Evolutionary conservation across 1,139 yeast genomes (phyloP), one percentile per base, ranked within the genome.

Genomic region (Blastobotrys capitulatus): DNA sequence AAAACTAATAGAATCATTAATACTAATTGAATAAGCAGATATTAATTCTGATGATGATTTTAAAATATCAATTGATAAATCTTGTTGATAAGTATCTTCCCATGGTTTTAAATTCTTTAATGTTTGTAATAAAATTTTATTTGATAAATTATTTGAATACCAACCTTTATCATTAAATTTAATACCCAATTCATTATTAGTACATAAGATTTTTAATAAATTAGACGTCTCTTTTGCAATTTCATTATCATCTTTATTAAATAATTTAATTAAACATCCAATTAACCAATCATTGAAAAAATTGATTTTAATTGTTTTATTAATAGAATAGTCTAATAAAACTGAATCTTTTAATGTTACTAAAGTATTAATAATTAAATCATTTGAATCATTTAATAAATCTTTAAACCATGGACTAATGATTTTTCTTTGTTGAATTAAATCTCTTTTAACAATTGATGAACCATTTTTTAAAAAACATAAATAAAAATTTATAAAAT

Each of bases 271-370:
- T 35, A 86, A 59, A 51, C 80, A 80, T 35, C 76, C 74, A 56
- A 89, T 64, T 29, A 84, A 79, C 73, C 86, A 79, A 60, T 90
- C 97, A 59, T 86, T 88, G 60, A 90, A 77, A 18, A 89, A 76
- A 55, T 80, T 80, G 57, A 88, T 78, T 63, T 89, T 90, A 1
- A 89, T 78, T 51, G 83, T 72, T 59, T 82, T 83, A 55, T 80
- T 78, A 60, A 82, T 84, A 15, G 78, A 72, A 1, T 72, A 62
- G 57, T 90, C 97, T 31, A 68, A 64, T 38, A 88, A 62, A 1
- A 90, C 74, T 31, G 71, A 70, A 1, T 69, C 60, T 15, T 73
- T 77, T 49, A 88, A 67, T 32, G 80, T 74, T 0, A 67, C 62
- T 2, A 88, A 52, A 0, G 83, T 70, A 26, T 61, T 57, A 0